These are phyloP conservation scores for Linanthus parryae DNA, from an alignment of 148 eudicot genomes.

Conservation along the genomic window DNA sequence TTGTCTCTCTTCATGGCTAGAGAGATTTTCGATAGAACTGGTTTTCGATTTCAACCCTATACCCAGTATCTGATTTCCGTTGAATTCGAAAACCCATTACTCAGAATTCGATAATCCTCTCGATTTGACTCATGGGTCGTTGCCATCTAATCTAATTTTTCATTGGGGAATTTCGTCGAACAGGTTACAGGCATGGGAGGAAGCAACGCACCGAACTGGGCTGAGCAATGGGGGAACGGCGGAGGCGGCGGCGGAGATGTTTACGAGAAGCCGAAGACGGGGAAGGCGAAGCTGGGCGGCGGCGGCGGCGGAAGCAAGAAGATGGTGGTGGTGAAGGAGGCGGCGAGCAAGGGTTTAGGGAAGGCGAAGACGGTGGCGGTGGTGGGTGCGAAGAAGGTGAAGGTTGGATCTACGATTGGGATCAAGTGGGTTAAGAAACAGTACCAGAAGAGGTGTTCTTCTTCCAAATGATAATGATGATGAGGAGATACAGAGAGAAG, in stretches of 20 bases:
- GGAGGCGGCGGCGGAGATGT: not conserved
- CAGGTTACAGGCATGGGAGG: no score
- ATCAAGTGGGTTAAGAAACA: constrained; percentile 22
- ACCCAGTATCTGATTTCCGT: no score
- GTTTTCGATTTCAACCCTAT: no score
- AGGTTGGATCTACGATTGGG: constrained; percentile 12
- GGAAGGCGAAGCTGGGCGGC: constrained; percentile 2
- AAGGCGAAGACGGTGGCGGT: constrained; percentile 14
- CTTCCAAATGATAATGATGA: no score
- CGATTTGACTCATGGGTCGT: no score
- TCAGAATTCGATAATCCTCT: no score
- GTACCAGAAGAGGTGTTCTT: constrained; percentile 10
- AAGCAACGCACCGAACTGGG: constrained; percentile 8
- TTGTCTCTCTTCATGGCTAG: no score
- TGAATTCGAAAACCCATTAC: no score
- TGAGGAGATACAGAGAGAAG: no score
- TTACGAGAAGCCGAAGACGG: not conserved
- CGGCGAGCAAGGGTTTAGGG: constrained; percentile 9
- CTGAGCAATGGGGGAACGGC: constrained; percentile 5
- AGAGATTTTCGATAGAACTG: no score
- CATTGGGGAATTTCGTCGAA: no score
- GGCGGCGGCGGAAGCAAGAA: constrained; percentile 4
- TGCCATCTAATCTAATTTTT: no score
- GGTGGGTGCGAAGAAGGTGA: constrained; percentile 19
- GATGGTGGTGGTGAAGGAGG: constrained; percentile 15